phyloP scores from a whole-genome alignment of 2,329 filamentous ascomycete genomes.

The Botrytis porri region DNA sequence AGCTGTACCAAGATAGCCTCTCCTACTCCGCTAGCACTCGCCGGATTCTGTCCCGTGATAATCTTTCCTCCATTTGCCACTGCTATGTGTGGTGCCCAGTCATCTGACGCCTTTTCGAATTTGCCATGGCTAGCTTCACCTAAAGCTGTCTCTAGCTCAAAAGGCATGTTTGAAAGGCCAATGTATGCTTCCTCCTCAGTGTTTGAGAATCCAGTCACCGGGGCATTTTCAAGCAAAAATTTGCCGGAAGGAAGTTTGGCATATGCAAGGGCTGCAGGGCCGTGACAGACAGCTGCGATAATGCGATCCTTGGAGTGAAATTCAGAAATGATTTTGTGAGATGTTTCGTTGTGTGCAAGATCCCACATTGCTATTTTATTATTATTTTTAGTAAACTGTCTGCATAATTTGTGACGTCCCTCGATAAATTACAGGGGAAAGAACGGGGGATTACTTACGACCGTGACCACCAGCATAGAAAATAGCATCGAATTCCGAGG shows the following conservation, averaged over 20 bases:
- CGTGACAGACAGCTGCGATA: slow-evolving; percentile 67
- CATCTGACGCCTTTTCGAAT: slow-evolving; percentile 54
- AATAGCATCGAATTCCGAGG: slow-evolving; percentile 52
- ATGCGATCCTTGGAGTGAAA: slow-evolving; percentile 61
- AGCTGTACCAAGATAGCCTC: slow-evolving; percentile 39
- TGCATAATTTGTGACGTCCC: neutral
- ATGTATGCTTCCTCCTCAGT: slow-evolving; percentile 46
- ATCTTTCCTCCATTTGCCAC: slow-evolving; percentile 38
- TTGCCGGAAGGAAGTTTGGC: slow-evolving; percentile 50
- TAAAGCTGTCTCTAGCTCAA: slow-evolving; percentile 58
- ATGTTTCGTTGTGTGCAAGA: slow-evolving; percentile 53
- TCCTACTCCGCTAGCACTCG: slow-evolving; percentile 42
- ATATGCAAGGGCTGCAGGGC: slow-evolving; percentile 59
- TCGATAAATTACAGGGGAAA: neutral
- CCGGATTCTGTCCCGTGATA: slow-evolving; percentile 47
- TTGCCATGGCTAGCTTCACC: slow-evolving; percentile 48
- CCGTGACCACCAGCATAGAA: slow-evolving; percentile 60
- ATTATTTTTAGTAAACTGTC: neutral
- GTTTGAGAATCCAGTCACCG: slow-evolving; percentile 60
- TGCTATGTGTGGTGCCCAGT: slow-evolving; percentile 40
- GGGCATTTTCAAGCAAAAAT: slow-evolving; percentile 53
- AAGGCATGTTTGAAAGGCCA: slow-evolving; percentile 50
- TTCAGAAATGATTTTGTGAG: slow-evolving; percentile 58
- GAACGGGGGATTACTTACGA: slow-evolving; percentile 41
- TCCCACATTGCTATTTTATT: slow-evolving; percentile 33